Evolutionary conservation across 768 basidiomycete species (phyloP).

Genomic region (Sarcomyxa edulis): DNA sequence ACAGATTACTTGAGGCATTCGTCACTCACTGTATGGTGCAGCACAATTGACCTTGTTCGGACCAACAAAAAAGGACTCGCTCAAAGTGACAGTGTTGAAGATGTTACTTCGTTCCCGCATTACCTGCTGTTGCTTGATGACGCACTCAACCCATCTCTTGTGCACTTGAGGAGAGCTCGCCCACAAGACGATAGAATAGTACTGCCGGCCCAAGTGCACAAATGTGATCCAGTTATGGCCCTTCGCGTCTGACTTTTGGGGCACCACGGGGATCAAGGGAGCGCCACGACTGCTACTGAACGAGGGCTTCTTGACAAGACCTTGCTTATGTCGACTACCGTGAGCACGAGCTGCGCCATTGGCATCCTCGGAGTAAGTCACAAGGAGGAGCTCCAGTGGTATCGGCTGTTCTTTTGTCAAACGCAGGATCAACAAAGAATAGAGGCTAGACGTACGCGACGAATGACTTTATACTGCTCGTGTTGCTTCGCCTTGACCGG

Average conservation of each 20-base stretch:
- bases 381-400: slow-evolving; percentile 85
- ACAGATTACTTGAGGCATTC: not conserved
- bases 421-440: slow-evolving; percentile 5
- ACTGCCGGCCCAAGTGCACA: slow-evolving; percentile 88
- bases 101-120: slow-evolving; percentile 81
- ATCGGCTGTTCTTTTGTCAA: slow-evolving; percentile 61
- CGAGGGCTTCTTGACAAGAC: slow-evolving; percentile 39
- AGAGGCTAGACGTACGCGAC: slow-evolving; percentile 56
- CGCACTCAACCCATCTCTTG: slow-evolving; percentile 91
- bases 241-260: slow-evolving; percentile 59
- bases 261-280: slow-evolving; percentile 42
- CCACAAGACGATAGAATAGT: slow-evolving; percentile 90
- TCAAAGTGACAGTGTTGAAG: slow-evolving; percentile 82
- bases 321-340: slow-evolving; percentile 34
- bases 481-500: slow-evolving; percentile 77
- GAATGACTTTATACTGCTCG: slow-evolving; percentile 90
- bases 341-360: slow-evolving; percentile 27
- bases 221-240: slow-evolving; percentile 91
- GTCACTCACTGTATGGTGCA: slow-evolving; percentile 74
- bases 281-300: slow-evolving; percentile 31
- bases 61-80: slow-evolving; percentile 84
- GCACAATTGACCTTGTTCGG: slow-evolving; percentile 91
- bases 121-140: slow-evolving; percentile 82
- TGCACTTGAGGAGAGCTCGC: slow-evolving; percentile 79
- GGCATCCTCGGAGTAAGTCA: slow-evolving; percentile 72